These are phyloP conservation scores for Porphyra umbilicalis DNA, from an alignment of 31 red algal species.

Conservation along the genomic window DNA sequence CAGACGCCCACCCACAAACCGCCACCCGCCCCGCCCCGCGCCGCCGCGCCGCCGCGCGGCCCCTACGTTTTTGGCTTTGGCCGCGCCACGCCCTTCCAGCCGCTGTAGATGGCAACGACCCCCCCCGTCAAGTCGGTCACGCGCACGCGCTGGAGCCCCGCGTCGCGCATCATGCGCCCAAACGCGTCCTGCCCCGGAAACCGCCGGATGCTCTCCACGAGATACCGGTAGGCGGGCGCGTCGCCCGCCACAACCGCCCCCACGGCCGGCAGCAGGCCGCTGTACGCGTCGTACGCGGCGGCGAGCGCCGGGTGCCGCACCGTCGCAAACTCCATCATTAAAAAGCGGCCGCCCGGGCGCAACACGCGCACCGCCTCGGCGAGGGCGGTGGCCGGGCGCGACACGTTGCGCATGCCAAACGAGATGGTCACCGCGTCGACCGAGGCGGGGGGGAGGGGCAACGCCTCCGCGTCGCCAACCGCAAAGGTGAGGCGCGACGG, in stretches of 20 bases:
- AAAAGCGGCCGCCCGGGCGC: slow-evolving; percentile 66
- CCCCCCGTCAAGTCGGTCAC: slow-evolving; percentile 32
- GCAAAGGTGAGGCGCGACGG: slow-evolving; percentile 16
- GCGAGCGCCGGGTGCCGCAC: slow-evolving; percentile 23
- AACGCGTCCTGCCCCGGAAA: slow-evolving; percentile 62
- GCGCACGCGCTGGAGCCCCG: slow-evolving; percentile 28
- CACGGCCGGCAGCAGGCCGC: slow-evolving; percentile 63
- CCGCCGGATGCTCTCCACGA: slow-evolving; percentile 77
- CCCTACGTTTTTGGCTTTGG: too few relatives aligned
- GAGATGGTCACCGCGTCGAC: slow-evolving; percentile 83
- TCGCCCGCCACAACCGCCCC: slow-evolving; percentile 55
- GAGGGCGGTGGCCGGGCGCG: slow-evolving; percentile 28
- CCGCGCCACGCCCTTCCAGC: slow-evolving; percentile 33
- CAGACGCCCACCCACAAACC: neutral
- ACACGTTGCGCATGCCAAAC: slow-evolving; percentile 92
- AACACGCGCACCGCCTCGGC: slow-evolving; percentile 68
- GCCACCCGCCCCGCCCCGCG: neutral
- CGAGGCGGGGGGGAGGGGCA: slow-evolving; percentile 29
- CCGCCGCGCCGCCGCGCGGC: too few relatives aligned
- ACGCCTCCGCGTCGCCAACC: slow-evolving; percentile 48
- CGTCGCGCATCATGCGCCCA: slow-evolving; percentile 33
- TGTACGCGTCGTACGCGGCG: slow-evolving; percentile 67
- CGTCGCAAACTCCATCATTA: slow-evolving; percentile 73
- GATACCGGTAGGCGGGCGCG: slow-evolving; percentile 57
- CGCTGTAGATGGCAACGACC: slow-evolving; percentile 45